phyloP scores from a whole-genome alignment of 192 early-diverging fungal species.

The Coemansia sp. region DNA sequence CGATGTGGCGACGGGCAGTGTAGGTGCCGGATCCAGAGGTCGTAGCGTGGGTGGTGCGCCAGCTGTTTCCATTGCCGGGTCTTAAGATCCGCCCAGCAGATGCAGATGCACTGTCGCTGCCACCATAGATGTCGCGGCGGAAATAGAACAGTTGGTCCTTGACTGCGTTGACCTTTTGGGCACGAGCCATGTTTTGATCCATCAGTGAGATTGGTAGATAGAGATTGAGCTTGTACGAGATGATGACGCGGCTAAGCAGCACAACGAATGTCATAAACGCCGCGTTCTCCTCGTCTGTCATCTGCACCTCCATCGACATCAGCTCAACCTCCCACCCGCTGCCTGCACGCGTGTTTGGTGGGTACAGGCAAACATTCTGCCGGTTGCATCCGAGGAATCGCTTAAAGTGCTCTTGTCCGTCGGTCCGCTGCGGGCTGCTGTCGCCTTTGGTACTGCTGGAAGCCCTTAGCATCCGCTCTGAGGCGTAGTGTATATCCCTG shows the following conservation, averaged over 20 bases:
- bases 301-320: conserved; percentile 91
- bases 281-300: conserved; percentile 96
- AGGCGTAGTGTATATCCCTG: conserved; percentile 93
- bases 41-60: conserved; percentile 9
- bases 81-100: conserved; percentile 37
- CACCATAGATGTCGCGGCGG: conserved; percentile 74
- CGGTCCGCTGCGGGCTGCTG: conserved; percentile 3
- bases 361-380: conserved; percentile 98
- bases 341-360: conserved; percentile 79
- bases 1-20: conserved; percentile 4
- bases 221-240: conserved; percentile 85
- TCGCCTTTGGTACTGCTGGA: conserved; percentile 29
- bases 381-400: conserved; percentile 96
- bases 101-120: conserved; percentile 40
- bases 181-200: conserved; percentile 88
- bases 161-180: conserved; percentile 79
- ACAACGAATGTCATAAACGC: conserved; percentile 94
- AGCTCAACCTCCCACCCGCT: conserved; percentile 99
- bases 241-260: conserved; percentile 85
- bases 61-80: conserved; percentile 17
- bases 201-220: conserved; percentile 95
- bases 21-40: background rate
- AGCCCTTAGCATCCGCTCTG: conserved; percentile 70
- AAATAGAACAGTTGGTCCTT: conserved; percentile 83
- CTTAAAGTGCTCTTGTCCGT: conserved; percentile 94